Evolutionary conservation across 2,329 filamentous ascomycete species (phyloP).

Genomic region (Xylariaceae sp.): DNA sequence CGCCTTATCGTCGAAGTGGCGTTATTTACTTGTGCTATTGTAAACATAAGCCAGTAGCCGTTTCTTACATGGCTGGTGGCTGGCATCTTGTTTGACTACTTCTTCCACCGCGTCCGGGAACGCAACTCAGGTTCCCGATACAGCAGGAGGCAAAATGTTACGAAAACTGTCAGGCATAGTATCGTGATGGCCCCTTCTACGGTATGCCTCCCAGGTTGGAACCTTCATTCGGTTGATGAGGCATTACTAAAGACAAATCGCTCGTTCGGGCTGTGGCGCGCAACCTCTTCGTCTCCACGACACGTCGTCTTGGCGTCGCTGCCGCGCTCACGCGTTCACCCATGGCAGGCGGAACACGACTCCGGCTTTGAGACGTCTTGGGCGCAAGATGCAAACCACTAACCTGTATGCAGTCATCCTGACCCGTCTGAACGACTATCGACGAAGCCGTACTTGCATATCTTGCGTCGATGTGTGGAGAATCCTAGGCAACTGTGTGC

Average conservation of each 20-base stretch:
- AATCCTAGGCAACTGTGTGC: constrained; percentile 6
- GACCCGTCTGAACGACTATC: not conserved
- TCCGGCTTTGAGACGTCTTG: not conserved
- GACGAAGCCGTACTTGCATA: not conserved
- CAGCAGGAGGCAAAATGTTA: constrained; percentile 1
- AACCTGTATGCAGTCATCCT: not conserved
- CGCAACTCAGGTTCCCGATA: not conserved
- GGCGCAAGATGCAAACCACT: not conserved
- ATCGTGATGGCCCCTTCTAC: not conserved
- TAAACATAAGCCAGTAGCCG: constrained; percentile 2
- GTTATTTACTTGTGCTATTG: not conserved
- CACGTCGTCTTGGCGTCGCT: not conserved
- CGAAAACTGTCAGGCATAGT: not conserved
- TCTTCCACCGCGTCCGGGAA: not conserved
- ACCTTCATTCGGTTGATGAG: not conserved
- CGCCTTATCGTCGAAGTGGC: constrained; percentile 3
- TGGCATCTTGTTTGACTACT: not conserved
- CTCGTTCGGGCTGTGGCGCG: not conserved
- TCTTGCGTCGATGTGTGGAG: not conserved
- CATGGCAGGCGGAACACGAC: not conserved
- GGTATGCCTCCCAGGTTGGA: not conserved
- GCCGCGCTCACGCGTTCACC: not conserved
- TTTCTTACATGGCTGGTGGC: constrained; percentile 1
- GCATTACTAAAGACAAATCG: not conserved
- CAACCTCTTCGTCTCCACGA: not conserved